Evolutionary conservation across 441 rosid genomes (phyloP), one percentile per base, ranked within the genome.

Genomic region (Aleurites moluccanus): DNA sequence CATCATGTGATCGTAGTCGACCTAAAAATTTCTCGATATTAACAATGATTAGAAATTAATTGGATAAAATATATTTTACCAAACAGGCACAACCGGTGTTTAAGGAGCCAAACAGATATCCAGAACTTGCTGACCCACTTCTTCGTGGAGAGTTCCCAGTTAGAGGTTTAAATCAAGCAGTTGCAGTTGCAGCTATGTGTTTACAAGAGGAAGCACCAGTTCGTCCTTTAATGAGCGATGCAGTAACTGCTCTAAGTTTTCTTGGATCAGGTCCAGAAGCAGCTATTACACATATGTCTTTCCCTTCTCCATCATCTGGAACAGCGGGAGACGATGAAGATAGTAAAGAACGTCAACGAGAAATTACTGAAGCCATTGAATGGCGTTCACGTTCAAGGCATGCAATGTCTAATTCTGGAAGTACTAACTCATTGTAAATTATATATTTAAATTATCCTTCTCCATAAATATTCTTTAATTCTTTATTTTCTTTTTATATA

Each of bases 151-250:
- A 84, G 3, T 94, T 77, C 75, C 97, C 95, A 0, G 53, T 77
- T 61, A 85, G 80, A 78, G 89, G 88, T 4, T 70, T 92, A 77
- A 89, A 91, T 69, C 98, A 91, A 75, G 97, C 92, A 0, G 86
- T 94, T 33, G 98, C 93, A 7, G 88, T 90, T 0, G 91, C 98
- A 0, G 92, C 94, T 14, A 94, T 94, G 97, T 92, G 98, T 73
- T 83, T 94, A 35, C 90, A 92, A 28, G 98, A 91, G 72, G 97
- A 92, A 62, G 82, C 89, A 20, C 59, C 73, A 0, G 92, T 77
- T 38, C 85, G 98, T 13, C 97, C 98, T 11, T 79, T 86, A 64
- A 94, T 90, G 61, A 86, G 90, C 21, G 97, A 94, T 16, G 94
- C 88, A 8, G 98, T 91, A 20, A 79, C 83, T 0, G 92, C 97